Evolutionary conservation across 192 early-diverging fungal genomes (phyloP), one percentile per base, ranked within the genome.

Genomic region (Chytriomyces sp.): DNA sequence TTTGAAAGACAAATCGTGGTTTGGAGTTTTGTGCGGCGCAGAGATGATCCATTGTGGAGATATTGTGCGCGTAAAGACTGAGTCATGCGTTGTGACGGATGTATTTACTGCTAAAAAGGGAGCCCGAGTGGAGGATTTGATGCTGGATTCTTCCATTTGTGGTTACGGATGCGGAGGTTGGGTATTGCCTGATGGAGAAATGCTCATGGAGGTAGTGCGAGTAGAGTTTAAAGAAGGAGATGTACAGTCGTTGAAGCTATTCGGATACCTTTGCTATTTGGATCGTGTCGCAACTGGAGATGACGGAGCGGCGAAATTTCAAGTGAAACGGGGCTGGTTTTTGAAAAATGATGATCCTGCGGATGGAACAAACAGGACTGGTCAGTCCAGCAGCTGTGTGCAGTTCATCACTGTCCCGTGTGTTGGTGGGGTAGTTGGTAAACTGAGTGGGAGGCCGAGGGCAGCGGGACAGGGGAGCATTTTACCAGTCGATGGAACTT

Each of bases 201-300:
- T 57, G 20, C 53, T 75, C 7, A 24, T 66, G 61, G 62, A 62
- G 73, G 73, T 75, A 6, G 20, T 65, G 63, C 61, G 64, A 6
- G 60, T 75, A 11, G 28, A 75, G 48, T 75, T 26, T 43, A 45
- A 66, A 49, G 63, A 43, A 46, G 45, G n/a, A 57, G 73, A 26
- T 5, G 11, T 16, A 26, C 11, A 35, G 45, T 20, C 11, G 61
- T 20, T 63, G 44, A 11, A 23, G 11, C 20, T 75, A 0, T 75
- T 75, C 65, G 73, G 73, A n/a, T 75, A 50, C 24, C 23, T 75
- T 18, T 75, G 73, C 24, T 57, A 66, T 65, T 11, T 75, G 73
- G 73, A 75, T 16, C 11, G 3, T 16, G 67, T 67, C 18, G 46
- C 16, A 45, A 43, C 5, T 11, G 45, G 66, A 20, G 45, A 24